phyloP scores from a whole-genome alignment of 257 asterid genomes.

The Fraxinus excelsior region DNA sequence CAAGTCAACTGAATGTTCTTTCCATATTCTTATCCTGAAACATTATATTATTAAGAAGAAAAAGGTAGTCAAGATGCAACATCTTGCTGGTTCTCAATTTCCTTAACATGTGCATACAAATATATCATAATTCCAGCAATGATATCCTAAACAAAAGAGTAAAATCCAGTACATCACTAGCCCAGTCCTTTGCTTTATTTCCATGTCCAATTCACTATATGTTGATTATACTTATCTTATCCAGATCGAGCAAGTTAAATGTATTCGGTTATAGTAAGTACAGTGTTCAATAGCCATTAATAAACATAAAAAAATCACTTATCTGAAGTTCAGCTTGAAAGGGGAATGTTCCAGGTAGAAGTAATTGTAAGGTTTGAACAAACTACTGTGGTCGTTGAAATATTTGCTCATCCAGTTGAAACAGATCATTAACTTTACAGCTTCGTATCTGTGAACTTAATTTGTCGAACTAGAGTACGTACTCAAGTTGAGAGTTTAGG shows the following conservation, averaged over 20 bases:
- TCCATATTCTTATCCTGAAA: background rate
- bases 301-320: background rate
- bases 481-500: background rate
- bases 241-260: background rate
- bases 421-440: background rate
- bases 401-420: background rate
- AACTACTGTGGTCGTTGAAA: background rate
- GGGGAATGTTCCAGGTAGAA: background rate
- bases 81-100: slow-evolving; percentile 5
- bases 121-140: background rate
- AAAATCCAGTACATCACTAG: slow-evolving; percentile 1
- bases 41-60: slow-evolving; percentile 3
- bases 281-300: background rate
- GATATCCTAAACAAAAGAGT: background rate
- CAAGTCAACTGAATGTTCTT: slow-evolving; percentile 17
- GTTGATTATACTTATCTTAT: background rate
- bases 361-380: too few species aligned
- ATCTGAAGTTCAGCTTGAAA: background rate
- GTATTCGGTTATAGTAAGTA: background rate
- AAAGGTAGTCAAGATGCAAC: slow-evolving; percentile 1
- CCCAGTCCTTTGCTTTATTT: slow-evolving; percentile 7
- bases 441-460: background rate
- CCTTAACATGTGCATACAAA: background rate
- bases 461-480: background rate
- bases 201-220: background rate